Base-by-base conservation (phyloP, 2,329 filamentous ascomycete genomes). In the Cladosporium sp. region DNA sequence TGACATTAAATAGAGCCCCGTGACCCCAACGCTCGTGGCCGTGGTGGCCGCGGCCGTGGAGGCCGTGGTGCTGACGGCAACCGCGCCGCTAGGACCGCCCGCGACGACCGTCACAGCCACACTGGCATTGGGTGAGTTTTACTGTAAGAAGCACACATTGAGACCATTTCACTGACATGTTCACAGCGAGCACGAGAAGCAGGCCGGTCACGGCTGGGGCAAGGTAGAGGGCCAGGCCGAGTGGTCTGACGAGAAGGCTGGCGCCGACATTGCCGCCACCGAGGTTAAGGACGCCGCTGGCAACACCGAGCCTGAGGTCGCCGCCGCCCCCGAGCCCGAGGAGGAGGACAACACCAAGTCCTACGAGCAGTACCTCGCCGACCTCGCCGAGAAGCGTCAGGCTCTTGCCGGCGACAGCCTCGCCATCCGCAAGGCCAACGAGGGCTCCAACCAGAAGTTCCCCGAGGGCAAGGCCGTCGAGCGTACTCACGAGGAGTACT, bases 391-490 rank as follows among this genome's bases (percentile, higher is more conserved):
- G 80, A 94, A 93, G 87, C 93, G 92, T 84, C 82, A 87, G 71
- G 86, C 87, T 71, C 87, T 94, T 67, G 85, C 84, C 74, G 80
- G 85, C 71, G 87, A 86, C 74, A 80, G 83, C 73, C 86, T 89
- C 75, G 87, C 92, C 76, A 86, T 92, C 77, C 94, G 95, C 83
- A 89, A 93, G 85, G 84, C 94, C 81, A 97, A 98, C 85, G 93
- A 97, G 85, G 93, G 93, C 77, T 87, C 85, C 84, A 92, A 92
- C 85, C 94, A 95, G 88, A 95, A 97, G 87, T 97, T 93, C 92
- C 91, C 91, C 76, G 85, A 86, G 75, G 93, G 92, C 79, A 96
- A 93, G 85, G 81, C 84, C 70, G 74, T 88, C 74, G 75, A 79
- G 75, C 84, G 83, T 71, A 78, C 78, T 67, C 78, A 84, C 58